Base-by-base conservation (phyloP, 2,329 filamentous ascomycete genomes). In the Botrytis fragariae region DNA sequence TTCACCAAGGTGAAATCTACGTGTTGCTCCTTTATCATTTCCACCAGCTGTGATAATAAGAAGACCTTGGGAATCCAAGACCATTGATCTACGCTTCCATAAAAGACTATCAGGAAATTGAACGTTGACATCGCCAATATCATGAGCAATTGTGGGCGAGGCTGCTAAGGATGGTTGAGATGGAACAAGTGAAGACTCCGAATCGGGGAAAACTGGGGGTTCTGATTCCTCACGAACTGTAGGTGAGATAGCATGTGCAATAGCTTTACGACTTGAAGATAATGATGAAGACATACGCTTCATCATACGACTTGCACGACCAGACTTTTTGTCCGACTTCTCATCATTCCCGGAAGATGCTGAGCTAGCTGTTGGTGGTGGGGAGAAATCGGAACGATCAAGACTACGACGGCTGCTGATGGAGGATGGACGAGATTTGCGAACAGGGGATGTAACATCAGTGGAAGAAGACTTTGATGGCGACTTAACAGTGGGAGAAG, bases 71-170 rank as follows among this genome's bases (percentile, higher is more conserved):
- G 90, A 89, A 81, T 98, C 95, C 73, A 99, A 89, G 76, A 92
- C 92, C 83, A 98, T 90, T 79, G 92, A 94, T 74, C 96, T 90
- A 72, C 95, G 92, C 85, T 98, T 99, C 96, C 96, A 99, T 20
- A 99, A 87, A 64, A 99, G 86, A 72, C 94, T 97, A 81, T 98
- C 95, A 0, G 96, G 96, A 81, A 99, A 98, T 81, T 99, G 96
- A 18, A 98, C 93, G 79, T 99, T 98, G 76, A 99, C 91, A 79
- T 98, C 93, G 67, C 95, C 94, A 73, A 81, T 76, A 74, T 79
- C 76, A 61, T 76, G 74, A 71, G 74, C 77, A 35, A 59, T 48
- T 22, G 62, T 45, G 35, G 70, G 48, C 71, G 37, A 73, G 75
- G 77, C 73, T 87, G 87, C 25, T 84, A 73, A 69, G 29, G 78